Conservation (phyloP, 2,329 filamentous ascomycete genomes). For the Cryphonectria radicalis region DNA sequence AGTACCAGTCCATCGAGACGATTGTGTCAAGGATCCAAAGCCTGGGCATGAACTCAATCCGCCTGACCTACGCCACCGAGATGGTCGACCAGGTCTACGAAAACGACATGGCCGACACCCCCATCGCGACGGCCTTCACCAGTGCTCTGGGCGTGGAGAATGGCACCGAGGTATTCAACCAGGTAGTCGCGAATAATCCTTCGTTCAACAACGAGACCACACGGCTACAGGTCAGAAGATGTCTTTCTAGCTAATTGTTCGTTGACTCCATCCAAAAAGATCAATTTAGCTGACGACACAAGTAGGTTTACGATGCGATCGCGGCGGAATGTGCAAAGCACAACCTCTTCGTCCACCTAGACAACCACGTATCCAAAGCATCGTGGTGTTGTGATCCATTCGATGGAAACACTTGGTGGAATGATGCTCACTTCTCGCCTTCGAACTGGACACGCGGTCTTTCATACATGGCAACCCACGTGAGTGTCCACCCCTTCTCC, state of each 20-base stretch:
- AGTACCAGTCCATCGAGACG: slow-evolving; percentile 60
- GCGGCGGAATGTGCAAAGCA: slow-evolving; percentile 60
- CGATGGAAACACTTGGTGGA: slow-evolving; percentile 66
- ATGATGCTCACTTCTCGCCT: slow-evolving; percentile 61
- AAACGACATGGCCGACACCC: slow-evolving; percentile 52
- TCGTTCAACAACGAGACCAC: slow-evolving; percentile 58
- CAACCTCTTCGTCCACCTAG: slow-evolving; percentile 61
- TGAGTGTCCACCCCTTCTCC: slow-evolving; percentile 38
- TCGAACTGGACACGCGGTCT: slow-evolving; percentile 65
- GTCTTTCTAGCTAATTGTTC: not conserved
- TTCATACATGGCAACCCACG: slow-evolving; percentile 63
- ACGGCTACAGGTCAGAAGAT: slow-evolving; percentile 49
- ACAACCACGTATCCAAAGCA: slow-evolving; percentile 64
- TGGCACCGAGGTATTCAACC: slow-evolving; percentile 52
- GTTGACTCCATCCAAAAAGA: not conserved
- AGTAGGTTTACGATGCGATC: slow-evolving; percentile 61
- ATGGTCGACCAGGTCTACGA: slow-evolving; percentile 64
- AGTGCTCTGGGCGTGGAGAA: slow-evolving; percentile 55
- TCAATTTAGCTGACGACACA: not conserved
- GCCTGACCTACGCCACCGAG: slow-evolving; percentile 66
- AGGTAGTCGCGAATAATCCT: slow-evolving; percentile 62
- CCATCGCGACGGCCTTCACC: slow-evolving; percentile 50
- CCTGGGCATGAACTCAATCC: slow-evolving; percentile 65
- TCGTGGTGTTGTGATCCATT: slow-evolving; percentile 60
- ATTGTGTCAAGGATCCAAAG: slow-evolving; percentile 62